Conservation (phyloP, 2,329 filamentous ascomycete species). For the Xylaria digitata region DNA sequence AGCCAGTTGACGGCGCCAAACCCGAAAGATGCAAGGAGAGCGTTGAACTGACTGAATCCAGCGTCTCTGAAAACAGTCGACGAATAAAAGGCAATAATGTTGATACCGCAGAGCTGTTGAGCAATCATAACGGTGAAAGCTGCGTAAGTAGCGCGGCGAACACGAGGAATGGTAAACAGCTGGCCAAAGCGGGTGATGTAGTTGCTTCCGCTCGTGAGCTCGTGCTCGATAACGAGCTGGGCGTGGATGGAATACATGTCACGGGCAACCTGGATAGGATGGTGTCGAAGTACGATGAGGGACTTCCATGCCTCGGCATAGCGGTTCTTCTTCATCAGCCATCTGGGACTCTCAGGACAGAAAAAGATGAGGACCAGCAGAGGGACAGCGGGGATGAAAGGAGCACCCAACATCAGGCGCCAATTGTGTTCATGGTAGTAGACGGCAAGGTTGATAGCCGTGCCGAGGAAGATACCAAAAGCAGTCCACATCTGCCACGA, state of each 20-base stretch:
- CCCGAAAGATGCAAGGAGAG: conserved; percentile 71
- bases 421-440: conserved; percentile 51
- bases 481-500: conserved; percentile 79
- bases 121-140: conserved; percentile 84
- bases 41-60: conserved; percentile 65
- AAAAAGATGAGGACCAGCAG: conserved; percentile 70
- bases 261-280: conserved; percentile 67
- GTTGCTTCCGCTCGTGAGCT: conserved; percentile 62
- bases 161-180: conserved; percentile 75
- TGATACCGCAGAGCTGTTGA: conserved; percentile 77
- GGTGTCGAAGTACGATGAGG: conserved; percentile 63
- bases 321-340: conserved; percentile 74
- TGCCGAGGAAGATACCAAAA: conserved; percentile 71
- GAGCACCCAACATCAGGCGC: conserved; percentile 62
- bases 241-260: conserved; percentile 74
- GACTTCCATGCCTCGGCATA: conserved; percentile 70
- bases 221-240: conserved; percentile 69
- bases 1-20: conserved; percentile 74
- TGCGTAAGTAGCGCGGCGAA: conserved; percentile 78
- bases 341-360: conserved; percentile 74
- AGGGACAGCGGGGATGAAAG: conserved; percentile 69
- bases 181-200: conserved; percentile 72
- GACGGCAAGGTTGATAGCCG: conserved; percentile 68
- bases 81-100: conserved; percentile 82
- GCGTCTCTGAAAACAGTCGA: conserved; percentile 70